Evolutionary conservation across 2,329 filamentous ascomycete species (phyloP).

Genomic region (Botrytis squamosa): DNA sequence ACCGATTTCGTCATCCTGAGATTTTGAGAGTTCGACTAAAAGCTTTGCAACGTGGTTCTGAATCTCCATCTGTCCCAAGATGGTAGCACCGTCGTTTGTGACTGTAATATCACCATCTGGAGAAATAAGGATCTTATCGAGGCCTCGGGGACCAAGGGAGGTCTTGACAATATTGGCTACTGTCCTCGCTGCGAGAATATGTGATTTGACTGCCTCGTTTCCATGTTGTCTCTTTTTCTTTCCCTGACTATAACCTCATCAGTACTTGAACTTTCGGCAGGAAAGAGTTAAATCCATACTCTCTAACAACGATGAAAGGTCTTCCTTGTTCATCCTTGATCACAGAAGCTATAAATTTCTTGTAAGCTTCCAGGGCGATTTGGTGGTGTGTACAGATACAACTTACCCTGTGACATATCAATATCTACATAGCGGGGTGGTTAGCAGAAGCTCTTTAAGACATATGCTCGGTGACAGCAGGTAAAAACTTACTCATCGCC

Average conservation of each 20-base stretch:
- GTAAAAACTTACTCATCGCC: slow-evolving; percentile 56
- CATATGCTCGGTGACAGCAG: slow-evolving; percentile 27
- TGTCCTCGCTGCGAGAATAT: slow-evolving; percentile 94
- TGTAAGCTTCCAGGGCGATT: slow-evolving; percentile 29
- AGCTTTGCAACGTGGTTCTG: slow-evolving; percentile 98
- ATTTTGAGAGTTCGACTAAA: slow-evolving; percentile 94
- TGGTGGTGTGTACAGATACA: slow-evolving; percentile 2
- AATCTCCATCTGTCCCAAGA: slow-evolving; percentile 97
- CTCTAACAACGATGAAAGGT: slow-evolving; percentile 97
- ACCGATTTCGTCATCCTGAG: slow-evolving; percentile 97
- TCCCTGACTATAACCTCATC: slow-evolving; percentile 66
- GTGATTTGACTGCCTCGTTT: slow-evolving; percentile 95
- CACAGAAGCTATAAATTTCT: slow-evolving; percentile 55
- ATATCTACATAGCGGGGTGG: slow-evolving; percentile 56
- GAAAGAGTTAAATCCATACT: slow-evolving; percentile 59
- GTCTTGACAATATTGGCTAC: slow-evolving; percentile 97
- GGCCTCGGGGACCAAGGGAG: slow-evolving; percentile 88
- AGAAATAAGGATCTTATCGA: slow-evolving; percentile 99
- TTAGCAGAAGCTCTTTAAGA: slow-evolving; percentile 34
- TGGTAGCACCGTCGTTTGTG: slow-evolving; percentile 98
- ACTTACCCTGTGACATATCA: slow-evolving; percentile 78
- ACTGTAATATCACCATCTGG: slow-evolving; percentile 98
- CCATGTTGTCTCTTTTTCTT: slow-evolving; percentile 97
- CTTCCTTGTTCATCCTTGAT: slow-evolving; percentile 97
- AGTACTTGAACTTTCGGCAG: slow-evolving; percentile 27